Conservation (phyloP, 73 alveolate species). For the Diophrys sp. region DNA sequence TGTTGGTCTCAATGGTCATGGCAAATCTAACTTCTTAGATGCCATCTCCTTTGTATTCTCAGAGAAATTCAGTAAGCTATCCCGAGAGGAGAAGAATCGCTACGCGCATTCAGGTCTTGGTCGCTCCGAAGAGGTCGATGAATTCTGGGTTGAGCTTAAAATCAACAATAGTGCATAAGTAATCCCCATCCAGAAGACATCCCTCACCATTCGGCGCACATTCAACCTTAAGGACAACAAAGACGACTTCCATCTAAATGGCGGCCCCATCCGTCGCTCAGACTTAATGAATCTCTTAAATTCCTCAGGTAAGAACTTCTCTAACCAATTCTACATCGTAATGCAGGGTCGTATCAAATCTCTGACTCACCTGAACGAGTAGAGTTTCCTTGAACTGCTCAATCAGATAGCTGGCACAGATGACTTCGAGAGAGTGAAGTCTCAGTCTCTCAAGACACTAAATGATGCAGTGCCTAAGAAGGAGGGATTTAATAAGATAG, state of each 20-base stretch:
- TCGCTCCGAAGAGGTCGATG: slow-evolving; percentile 29
- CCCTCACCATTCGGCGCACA: slow-evolving; percentile 53
- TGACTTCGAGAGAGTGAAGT: slow-evolving; percentile 65
- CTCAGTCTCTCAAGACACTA: background rate
- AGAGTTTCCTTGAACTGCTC: slow-evolving; percentile 59
- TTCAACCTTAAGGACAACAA: slow-evolving; percentile 45
- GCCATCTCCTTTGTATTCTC: slow-evolving; percentile 56
- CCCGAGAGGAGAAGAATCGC: slow-evolving; percentile 12
- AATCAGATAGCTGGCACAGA: slow-evolving; percentile 67
- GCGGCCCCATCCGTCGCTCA: slow-evolving; percentile 60
- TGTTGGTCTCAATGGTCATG: slow-evolving; percentile 82
- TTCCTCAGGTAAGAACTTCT: slow-evolving; percentile 67
- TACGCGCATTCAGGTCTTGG: slow-evolving; percentile 37
- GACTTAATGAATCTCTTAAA: slow-evolving; percentile 72
- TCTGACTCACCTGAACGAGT: slow-evolving; percentile 59
- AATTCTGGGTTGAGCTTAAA: slow-evolving; percentile 62
- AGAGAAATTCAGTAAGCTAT: slow-evolving; percentile 62
- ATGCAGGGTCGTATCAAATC: slow-evolving; percentile 71
- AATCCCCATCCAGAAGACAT: slow-evolving; percentile 62
- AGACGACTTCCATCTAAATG: slow-evolving; percentile 69
- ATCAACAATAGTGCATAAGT: slow-evolving; percentile 58
- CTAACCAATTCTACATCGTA: slow-evolving; percentile 70
- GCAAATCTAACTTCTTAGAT: slow-evolving; percentile 76
- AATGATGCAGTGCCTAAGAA: background rate
- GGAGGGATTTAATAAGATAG: background rate